Base-by-base conservation (phyloP, 176 grass and related monocot species). In the Cocos nucifera region DNA sequence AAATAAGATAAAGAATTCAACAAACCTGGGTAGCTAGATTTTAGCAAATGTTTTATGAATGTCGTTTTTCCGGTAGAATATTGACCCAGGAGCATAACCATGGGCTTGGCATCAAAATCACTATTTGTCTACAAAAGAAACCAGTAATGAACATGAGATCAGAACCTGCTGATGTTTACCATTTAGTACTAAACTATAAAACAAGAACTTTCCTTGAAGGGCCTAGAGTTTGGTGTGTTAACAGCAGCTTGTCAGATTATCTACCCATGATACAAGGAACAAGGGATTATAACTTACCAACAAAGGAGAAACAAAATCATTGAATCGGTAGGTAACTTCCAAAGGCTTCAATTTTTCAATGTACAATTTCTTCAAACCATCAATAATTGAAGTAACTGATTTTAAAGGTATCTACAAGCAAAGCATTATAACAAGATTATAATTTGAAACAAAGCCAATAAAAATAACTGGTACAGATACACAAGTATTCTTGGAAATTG, bases 81-180 rank as follows among this genome's bases (percentile, higher is more conserved):
- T 80, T 98, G 93, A 57, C 93, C 93, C 61, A 98, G 79, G 73
- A 98, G 93, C 93, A 98, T 98, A 76, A 98, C 88, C 93, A 92
- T 98, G 66, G 93, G 87, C 51, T 89, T 98, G 73, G 87, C 87
- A 79, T 92, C 87, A 86, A 98, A 98, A 86, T 98, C 93, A 66
- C 88, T 98, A 39, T 83, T 92, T 78, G 88, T 89, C 93, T 98
- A 66, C 58, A 82, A 64, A 65, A 71, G 27, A 56, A 21, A 50
- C 19, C 23, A 76, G 55, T 12, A 44, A 44, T 12, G 10, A 44
- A 44, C 35, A 12, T 44, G 35, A 44, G 2, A 44, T 44, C 35
- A 44, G 35, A 44, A 44, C 35, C 35, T 44, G 35, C 35, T 44
- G 10, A 44, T 44, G 10, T 44, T 44, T 44, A 44, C 35, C 35